Base-by-base conservation (phyloP, 352 stramenopile genomes). In the Phytophthora idaei region DNA sequence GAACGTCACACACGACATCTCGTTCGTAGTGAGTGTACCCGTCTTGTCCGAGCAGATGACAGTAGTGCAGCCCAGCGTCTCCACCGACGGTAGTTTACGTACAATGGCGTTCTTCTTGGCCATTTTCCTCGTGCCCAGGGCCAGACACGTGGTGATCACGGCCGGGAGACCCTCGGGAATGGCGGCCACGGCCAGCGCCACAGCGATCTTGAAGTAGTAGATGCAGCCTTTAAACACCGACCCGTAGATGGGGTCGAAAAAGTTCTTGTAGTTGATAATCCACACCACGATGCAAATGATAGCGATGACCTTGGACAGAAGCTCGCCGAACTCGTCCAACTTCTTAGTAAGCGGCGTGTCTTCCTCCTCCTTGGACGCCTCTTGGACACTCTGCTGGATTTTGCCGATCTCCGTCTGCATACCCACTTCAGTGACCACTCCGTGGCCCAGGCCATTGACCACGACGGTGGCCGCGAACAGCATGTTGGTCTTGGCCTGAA, bases 321-420 rank as follows among this genome's bases (percentile, higher is more conserved):
- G 87, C 63, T 98, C 85, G 29, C 95, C 97, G 76, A 99, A 99
- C 74, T 99, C 95, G 80, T 99, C 98, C 6, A 99, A 78, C 78
- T 99, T 99, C 67, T 98, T 95, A 64, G 91, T 97, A 1, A 99
- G 83, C 31, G 98, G 98, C 46, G 98, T 99, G 61, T 98, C 93
- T 56, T 98, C 86, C 53, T 98, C 88, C 7, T 98, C 92, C 54
- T 95, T 89, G 11, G 96, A 94, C 8, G 96, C 96, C 52, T 98
- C 85, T 55, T 97, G 92, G 21, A 99, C 84, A n/a, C 78, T 91
- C 61, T 90, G 77, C 71, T 98, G 89, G 61, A 99, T 99, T 83
- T 99, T 99, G 28, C 98, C 98, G 62, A 99, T 99, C 81, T 99
- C 97, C 7, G 98, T 99, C 73, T 93, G 79, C 96, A 99, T 99